Conservation (phyloP, 306 rosid genomes). For the Corylus heterophylla region DNA sequence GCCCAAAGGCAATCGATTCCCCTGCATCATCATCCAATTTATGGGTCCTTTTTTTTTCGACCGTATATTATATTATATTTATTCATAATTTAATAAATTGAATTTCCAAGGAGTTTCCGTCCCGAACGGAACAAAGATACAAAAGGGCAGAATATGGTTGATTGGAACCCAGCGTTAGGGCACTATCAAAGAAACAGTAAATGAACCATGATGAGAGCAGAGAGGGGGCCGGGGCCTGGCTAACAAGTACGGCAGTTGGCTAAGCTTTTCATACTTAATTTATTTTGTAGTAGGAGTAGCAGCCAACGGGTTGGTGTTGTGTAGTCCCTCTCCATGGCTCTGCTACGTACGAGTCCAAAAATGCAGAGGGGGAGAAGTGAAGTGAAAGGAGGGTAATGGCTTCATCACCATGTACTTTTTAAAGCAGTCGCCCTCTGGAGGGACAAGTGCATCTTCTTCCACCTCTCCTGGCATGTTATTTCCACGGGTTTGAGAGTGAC, state of each 20-base stretch:
- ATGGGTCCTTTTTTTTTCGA: slow-evolving; percentile 13
- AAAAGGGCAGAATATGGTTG: too few relatives aligned
- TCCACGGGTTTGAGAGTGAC: slow-evolving; percentile 27
- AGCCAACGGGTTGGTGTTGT: slow-evolving; percentile 53
- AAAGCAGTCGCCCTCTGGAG: slow-evolving; percentile 33
- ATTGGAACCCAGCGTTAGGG: too few relatives aligned
- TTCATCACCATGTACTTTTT: slow-evolving; percentile 40
- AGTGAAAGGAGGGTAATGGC: slow-evolving; percentile 18
- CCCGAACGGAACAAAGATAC: too few relatives aligned
- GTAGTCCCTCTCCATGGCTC: slow-evolving; percentile 49
- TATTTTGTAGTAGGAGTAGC: slow-evolving; percentile 44
- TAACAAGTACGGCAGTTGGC: too few relatives aligned
- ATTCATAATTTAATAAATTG: too few relatives aligned
- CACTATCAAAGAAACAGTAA: too few relatives aligned
- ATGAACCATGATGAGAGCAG: too few relatives aligned
- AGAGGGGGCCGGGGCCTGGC: too few relatives aligned
- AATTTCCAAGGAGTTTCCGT: too few relatives aligned
- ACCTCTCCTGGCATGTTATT: slow-evolving; percentile 40
- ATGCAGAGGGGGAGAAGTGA: background rate
- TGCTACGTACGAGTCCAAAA: slow-evolving; percentile 47
- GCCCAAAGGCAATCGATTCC: slow-evolving; percentile 32
- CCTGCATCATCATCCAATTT: slow-evolving; percentile 25
- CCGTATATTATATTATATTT: too few relatives aligned
- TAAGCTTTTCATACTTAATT: slow-evolving; percentile 1
- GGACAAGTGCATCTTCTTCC: slow-evolving; percentile 33